These are phyloP conservation scores for Entonaema liquescens DNA, from an alignment of 495 filamentous ascomycete species.

Conservation along the genomic window DNA sequence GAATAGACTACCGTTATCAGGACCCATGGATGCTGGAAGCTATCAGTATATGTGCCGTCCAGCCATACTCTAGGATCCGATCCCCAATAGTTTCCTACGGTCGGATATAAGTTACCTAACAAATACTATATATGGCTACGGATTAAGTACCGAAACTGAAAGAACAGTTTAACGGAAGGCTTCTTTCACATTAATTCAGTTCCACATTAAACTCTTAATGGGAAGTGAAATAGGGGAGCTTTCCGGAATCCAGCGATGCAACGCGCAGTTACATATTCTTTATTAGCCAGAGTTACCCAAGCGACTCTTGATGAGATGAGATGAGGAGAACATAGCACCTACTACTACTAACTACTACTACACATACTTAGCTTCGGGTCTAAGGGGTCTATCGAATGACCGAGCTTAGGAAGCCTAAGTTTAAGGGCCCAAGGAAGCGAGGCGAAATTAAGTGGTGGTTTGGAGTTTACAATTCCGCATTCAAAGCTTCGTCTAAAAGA, in stretches of 20 bases:
- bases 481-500: neutral
- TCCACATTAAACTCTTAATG: neutral
- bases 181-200: conserved; percentile 6
- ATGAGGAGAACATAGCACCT: neutral
- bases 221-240: conserved; percentile 19
- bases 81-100: conserved; percentile 18
- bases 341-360: too few species aligned
- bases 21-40: neutral
- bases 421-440: neutral
- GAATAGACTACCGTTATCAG: conserved; percentile 12
- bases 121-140: conserved; percentile 11
- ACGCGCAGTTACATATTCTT: neutral
- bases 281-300: neutral
- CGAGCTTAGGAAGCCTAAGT: neutral
- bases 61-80: conserved; percentile 16
- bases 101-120: conserved; percentile 34
- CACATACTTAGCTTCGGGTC: neutral
- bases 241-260: conserved; percentile 17
- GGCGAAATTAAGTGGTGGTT: conserved; percentile 18
- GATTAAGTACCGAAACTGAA: conserved; percentile 16
- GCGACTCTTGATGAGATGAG: neutral
- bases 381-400: conserved; percentile 15
- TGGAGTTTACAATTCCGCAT: conserved; percentile 4
- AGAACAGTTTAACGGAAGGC: neutral
- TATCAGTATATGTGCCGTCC: neutral